Conservation (phyloP, 2,329 filamentous ascomycete genomes). For the Immersiporthe knoxdaviesiana region DNA sequence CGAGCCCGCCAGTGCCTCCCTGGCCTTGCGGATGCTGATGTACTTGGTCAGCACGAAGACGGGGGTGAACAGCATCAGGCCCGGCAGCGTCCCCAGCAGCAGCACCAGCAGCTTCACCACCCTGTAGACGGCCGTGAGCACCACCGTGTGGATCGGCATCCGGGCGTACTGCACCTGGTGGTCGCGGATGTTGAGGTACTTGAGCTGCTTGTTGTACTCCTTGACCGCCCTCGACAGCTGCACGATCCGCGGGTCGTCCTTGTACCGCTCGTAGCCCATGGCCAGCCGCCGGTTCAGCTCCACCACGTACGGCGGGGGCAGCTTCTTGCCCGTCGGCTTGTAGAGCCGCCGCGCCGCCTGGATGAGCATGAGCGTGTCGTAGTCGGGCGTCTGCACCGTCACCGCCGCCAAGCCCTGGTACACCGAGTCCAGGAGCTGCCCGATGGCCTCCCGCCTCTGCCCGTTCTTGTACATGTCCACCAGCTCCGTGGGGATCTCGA, state of each 20-base stretch:
- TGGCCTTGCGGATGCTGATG: slow-evolving; percentile 81
- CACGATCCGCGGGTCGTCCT: slow-evolving; percentile 83
- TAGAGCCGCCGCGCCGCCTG: slow-evolving; percentile 93
- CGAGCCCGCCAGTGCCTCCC: slow-evolving; percentile 80
- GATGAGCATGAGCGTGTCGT: slow-evolving; percentile 95
- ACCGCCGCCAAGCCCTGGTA: slow-evolving; percentile 85
- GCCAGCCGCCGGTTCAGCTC: slow-evolving; percentile 92
- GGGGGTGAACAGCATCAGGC: slow-evolving; percentile 83
- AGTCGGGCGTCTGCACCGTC: slow-evolving; percentile 89
- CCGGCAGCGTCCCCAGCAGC: slow-evolving; percentile 80
- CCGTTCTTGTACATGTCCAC: slow-evolving; percentile 85
- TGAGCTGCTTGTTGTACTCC: slow-evolving; percentile 84
- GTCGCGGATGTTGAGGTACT: slow-evolving; percentile 84
- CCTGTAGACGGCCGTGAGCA: slow-evolving; percentile 78
- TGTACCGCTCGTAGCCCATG: slow-evolving; percentile 89
- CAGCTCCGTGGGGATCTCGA: slow-evolving; percentile 80
- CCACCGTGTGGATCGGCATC: slow-evolving; percentile 75
- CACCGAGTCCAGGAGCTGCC: slow-evolving; percentile 80
- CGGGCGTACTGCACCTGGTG: slow-evolving; percentile 93
- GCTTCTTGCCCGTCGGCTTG: slow-evolving; percentile 90
- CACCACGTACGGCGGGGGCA: slow-evolving; percentile 88
- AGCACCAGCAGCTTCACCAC: slow-evolving; percentile 77
- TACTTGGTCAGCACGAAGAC: slow-evolving; percentile 84
- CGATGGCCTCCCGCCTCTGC: slow-evolving; percentile 84
- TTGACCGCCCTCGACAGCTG: slow-evolving; percentile 75